Conservation (phyloP, 139 green algal species). For the Chlamydomonas eustigma region DNA sequence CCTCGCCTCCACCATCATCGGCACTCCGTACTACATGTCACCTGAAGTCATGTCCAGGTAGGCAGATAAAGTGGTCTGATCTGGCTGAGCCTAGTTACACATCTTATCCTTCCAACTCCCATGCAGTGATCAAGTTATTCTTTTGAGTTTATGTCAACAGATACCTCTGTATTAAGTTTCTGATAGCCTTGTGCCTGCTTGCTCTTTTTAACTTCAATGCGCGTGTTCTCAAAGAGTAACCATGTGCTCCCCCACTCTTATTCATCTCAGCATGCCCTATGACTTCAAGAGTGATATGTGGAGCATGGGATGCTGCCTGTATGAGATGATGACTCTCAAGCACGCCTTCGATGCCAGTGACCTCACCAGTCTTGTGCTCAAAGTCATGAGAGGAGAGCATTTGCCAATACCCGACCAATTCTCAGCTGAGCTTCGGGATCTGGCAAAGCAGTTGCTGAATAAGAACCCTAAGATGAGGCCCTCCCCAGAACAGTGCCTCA, state of each 20-base stretch:
- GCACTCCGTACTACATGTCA: slow-evolving; percentile 67
- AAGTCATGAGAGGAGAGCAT: slow-evolving; percentile 45
- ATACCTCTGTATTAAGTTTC: background rate
- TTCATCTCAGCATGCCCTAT: slow-evolving; percentile 49
- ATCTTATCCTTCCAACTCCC: too few relatives aligned
- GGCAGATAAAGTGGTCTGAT: too few relatives aligned
- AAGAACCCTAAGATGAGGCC: slow-evolving; percentile 35
- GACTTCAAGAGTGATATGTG: slow-evolving; percentile 64
- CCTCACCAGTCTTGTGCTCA: slow-evolving; percentile 40
- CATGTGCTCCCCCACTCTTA: too few relatives aligned
- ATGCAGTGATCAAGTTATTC: too few relatives aligned
- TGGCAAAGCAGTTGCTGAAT: slow-evolving; percentile 33
- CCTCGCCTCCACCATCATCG: slow-evolving; percentile 54
- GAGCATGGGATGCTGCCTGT: slow-evolving; percentile 55
- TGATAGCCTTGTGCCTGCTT: background rate
- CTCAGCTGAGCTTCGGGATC: slow-evolving; percentile 29
- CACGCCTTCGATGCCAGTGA: slow-evolving; percentile 51
- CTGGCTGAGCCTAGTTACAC: too few relatives aligned
- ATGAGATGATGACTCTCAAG: slow-evolving; percentile 56
- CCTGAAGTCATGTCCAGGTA: slow-evolving; percentile 42
- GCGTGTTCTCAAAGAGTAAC: too few relatives aligned
- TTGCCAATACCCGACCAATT: slow-evolving; percentile 31
- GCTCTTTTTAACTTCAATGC: too few relatives aligned
- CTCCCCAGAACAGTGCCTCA: slow-evolving; percentile 29
- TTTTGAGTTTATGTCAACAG: too few relatives aligned